Evolutionary conservation across 2,329 filamentous ascomycete species (phyloP), one percentile per base, ranked within the genome.

Genomic region (Pseudogymnoascus pannorum): DNA sequence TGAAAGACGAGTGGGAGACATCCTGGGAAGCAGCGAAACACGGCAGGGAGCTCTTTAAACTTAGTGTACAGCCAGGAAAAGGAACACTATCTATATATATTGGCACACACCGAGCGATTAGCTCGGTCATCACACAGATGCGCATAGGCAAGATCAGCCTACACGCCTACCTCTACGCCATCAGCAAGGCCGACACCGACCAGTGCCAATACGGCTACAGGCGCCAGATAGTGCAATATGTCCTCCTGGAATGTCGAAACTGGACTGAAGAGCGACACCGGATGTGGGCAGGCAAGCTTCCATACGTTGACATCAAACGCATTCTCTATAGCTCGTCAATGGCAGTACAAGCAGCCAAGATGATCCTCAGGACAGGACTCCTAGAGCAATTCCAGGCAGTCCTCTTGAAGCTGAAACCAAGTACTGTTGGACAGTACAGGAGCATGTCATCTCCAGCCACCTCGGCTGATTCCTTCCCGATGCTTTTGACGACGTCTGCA

Each of bases 281-380:
- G n/a, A n/a, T n/a, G n/a, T n/a, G n/a, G n/a, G n/a, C n/a, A n/a
- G n/a, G n/a, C n/a, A n/a, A n/a, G n/a, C n/a, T n/a, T 51, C 62
- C 62, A 63, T 66, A 61, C 51, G 58, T 61, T 42, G 62, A 72
- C 62, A 68, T 73, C 64, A 73, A 73, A 61, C 62, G 58, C n/a
- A 66, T 73, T 68, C 72, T 74, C 70, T 70, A 65, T 68, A 70
- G 66, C 67, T 66, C 66, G 63, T 60, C 65, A 66, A 72, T 68
- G 60, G 68, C 68, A 66, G 68, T 71, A 67, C 65, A 71, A 69
- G 66, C 70, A 72, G 71, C 69, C 14, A 72, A 73, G 64, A 72
- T 72, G 64, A 70, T 72, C n/a, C 26, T 72, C 4, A 67, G 67
- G 64, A 72, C 69, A 5, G 24, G 70, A 60, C 68, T 72, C 2